Evolutionary conservation across 345 rosid genomes (phyloP).

Genomic region (Ailanthus altissimus): DNA sequence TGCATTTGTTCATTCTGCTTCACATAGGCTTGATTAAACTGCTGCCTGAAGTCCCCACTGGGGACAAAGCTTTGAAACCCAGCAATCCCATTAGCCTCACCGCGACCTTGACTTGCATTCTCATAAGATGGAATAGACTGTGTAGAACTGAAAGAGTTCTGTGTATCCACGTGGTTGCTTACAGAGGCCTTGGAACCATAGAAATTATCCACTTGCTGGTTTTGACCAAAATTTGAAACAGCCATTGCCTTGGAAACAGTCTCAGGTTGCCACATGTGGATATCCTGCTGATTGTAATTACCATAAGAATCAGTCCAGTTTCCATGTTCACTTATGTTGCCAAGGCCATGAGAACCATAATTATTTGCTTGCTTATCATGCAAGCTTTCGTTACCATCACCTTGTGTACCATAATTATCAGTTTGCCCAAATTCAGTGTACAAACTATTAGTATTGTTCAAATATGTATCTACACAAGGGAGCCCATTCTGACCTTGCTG

Average conservation of each 20-base stretch:
- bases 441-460: slow-evolving; percentile 34
- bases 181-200: slow-evolving; percentile 44
- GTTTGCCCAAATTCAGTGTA: slow-evolving; percentile 43
- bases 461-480: slow-evolving; percentile 33
- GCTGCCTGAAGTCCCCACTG: slow-evolving; percentile 44
- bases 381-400: slow-evolving; percentile 42
- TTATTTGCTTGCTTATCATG: slow-evolving; percentile 45
- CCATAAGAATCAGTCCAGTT: slow-evolving; percentile 54
- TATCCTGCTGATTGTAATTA: slow-evolving; percentile 43
- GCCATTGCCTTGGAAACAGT: slow-evolving; percentile 35
- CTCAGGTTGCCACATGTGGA: slow-evolving; percentile 53
- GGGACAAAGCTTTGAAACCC: slow-evolving; percentile 49
- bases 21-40: slow-evolving; percentile 44
- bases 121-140: slow-evolving; percentile 36
- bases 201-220: slow-evolving; percentile 44
- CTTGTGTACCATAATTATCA: slow-evolving; percentile 45
- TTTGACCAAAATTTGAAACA: slow-evolving; percentile 45
- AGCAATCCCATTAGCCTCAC: slow-evolving; percentile 53
- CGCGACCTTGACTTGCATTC: slow-evolving; percentile 37
- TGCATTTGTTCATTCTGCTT: slow-evolving; percentile 51
- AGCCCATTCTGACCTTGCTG: slow-evolving; percentile 64
- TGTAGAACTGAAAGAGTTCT: slow-evolving; percentile 37
- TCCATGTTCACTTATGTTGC: slow-evolving; percentile 42
- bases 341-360: slow-evolving; percentile 41
- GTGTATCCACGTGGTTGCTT: slow-evolving; percentile 41